Evolutionary conservation across 2,329 filamentous ascomycete genomes (phyloP).

Genomic region (Aspergillus sp.): DNA sequence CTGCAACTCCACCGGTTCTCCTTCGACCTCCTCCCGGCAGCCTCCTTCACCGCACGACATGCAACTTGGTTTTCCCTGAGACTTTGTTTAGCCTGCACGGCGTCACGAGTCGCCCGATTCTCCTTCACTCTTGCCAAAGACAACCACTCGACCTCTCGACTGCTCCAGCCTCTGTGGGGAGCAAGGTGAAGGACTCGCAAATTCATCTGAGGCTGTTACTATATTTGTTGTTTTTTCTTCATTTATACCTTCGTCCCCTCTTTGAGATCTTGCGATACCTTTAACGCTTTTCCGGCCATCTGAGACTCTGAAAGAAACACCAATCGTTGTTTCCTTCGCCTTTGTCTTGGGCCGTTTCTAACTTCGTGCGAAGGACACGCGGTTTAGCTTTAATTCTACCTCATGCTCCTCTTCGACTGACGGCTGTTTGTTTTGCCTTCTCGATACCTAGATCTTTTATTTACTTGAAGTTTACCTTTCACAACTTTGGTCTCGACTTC

Average conservation of each 20-base stretch:
- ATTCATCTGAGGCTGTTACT: constrained; percentile 1
- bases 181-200: neutral
- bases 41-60: constrained; percentile 16
- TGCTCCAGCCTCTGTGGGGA: neutral
- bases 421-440: constrained; percentile 1
- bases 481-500: constrained; percentile 18
- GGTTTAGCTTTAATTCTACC: constrained; percentile 1
- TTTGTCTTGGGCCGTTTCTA: constrained; percentile 9
- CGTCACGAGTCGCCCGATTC: constrained; percentile 24
- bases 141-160: neutral
- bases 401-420: constrained; percentile 16
- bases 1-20: neutral
- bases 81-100: constrained; percentile 21
- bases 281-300: neutral
- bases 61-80: constrained; percentile 21
- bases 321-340: constrained; percentile 18
- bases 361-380: neutral
- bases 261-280: constrained; percentile 1
- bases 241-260: constrained; percentile 9
- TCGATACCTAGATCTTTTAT: neutral
- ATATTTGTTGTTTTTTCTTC: constrained; percentile 5
- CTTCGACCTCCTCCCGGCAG: constrained; percentile 8
- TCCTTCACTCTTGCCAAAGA: constrained; percentile 21
- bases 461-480: constrained; percentile 6
- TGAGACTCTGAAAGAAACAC: constrained; percentile 12